Evolutionary conservation across 1,139 yeast genomes (phyloP).

Genomic region (Sporopachydermia cereana): DNA sequence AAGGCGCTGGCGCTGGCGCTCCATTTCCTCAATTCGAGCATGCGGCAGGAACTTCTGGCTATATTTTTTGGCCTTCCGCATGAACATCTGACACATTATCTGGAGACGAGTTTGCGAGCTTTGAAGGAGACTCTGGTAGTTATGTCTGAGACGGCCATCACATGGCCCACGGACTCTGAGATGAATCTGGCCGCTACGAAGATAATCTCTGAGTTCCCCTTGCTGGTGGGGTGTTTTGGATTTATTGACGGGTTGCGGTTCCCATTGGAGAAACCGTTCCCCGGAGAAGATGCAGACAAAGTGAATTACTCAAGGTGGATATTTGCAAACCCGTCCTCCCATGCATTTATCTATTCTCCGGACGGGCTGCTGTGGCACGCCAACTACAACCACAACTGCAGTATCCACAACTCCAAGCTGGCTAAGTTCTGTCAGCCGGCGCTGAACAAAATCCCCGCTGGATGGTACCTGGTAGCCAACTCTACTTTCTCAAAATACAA

Average conservation of each 20-base stretch:
- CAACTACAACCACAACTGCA: constrained; percentile 3
- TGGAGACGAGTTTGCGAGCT: background rate
- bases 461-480: constrained; percentile 5
- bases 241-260: constrained; percentile 2
- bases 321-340: constrained; percentile 2
- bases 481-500: constrained; percentile 6
- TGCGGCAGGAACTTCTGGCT: background rate
- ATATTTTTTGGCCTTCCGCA: background rate
- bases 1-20: constrained; percentile 2
- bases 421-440: constrained; percentile 5
- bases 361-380: constrained; percentile 4
- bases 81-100: background rate
- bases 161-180: background rate
- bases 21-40: background rate
- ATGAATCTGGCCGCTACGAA: background rate
- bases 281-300: background rate
- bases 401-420: constrained; percentile 1
- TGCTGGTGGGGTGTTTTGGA: constrained; percentile 1
- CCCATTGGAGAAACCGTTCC: constrained; percentile 1
- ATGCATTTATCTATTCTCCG: constrained; percentile 3
- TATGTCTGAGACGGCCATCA: background rate
- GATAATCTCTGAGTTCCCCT: background rate
- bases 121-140: background rate
- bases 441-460: constrained; percentile 1
- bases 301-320: constrained; percentile 1